phyloP scores from a whole-genome alignment of 2,329 filamentous ascomycete genomes.

The Pseudogymnoascus sp. region DNA sequence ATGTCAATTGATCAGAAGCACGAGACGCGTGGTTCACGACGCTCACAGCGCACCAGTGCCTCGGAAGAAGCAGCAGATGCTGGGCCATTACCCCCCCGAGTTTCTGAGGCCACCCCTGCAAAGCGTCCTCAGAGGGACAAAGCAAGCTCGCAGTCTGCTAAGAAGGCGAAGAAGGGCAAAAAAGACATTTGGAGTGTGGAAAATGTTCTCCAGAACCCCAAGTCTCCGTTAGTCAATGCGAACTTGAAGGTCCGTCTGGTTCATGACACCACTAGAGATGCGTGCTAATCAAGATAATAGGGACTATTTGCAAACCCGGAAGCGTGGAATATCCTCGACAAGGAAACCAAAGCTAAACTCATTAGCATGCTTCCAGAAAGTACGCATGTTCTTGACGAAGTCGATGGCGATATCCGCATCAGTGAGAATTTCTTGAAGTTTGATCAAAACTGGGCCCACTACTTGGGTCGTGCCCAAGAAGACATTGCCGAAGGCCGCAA shows the following conservation, averaged over 20 bases:
- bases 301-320: slow-evolving; percentile 34
- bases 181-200: slow-evolving; percentile 2
- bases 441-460: slow-evolving; percentile 43
- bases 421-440: slow-evolving; percentile 34
- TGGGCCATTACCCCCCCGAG: neutral
- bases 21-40: neutral
- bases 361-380: slow-evolving; percentile 31
- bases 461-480: slow-evolving; percentile 46
- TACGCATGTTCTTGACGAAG: slow-evolving; percentile 27
- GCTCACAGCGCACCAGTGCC: neutral
- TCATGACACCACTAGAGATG: neutral
- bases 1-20: neutral
- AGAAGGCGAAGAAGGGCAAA: neutral
- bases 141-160: neutral
- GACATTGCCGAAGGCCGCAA: slow-evolving; percentile 49
- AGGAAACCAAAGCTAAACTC: slow-evolving; percentile 35
- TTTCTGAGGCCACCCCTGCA: neutral
- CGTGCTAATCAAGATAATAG: slow-evolving; percentile 21
- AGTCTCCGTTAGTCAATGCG: neutral
- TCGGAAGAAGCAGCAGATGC: neutral
- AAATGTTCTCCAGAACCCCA: slow-evolving; percentile 11
- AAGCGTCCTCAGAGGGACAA: neutral
- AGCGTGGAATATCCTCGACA: slow-evolving; percentile 36
- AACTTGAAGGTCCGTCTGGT: slow-evolving; percentile 4
- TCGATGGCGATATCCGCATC: slow-evolving; percentile 15